Base-by-base conservation (phyloP, 331 rosid species). In the Quercus phellos region DNA sequence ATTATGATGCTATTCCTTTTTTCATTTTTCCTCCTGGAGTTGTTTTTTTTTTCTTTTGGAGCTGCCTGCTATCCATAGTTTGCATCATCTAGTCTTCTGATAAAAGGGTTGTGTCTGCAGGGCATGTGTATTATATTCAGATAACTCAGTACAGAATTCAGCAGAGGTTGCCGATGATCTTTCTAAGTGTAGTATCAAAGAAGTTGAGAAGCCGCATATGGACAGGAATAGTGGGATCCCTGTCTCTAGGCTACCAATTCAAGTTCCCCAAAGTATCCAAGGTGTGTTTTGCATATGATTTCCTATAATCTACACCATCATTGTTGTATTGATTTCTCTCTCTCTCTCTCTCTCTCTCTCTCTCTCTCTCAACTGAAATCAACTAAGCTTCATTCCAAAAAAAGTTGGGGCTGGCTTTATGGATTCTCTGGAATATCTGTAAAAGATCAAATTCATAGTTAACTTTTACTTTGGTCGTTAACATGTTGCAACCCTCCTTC, bases 101-200 rank as follows among this genome's bases (percentile, higher is more conserved):
- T 78, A 74, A 63, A 82, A 68, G 77, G 17, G 76, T 56, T 74
- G 78, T 82, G n/a, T 74, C 26, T 74, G 84, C 91, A 94, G 99
- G 83, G 77, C 91, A 64, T 90, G 99, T 55, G 94, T 95, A 53
- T 83, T 84, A 83, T 93, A 91, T 78, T 86, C 97, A 34, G 92
- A 95, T 68, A 85, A 88, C 81, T 64, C 87, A 3, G 68, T 77
- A 63, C 96, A 80, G 43, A 90, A 70, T 74, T 61, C 91, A 14
- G 84, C 96, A 0, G 94, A 88, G 80, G 93, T 95, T 64, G 74
- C 97, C 2, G 86, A 90, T 46, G 91, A 89, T 86, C 93, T 95
- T 79, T 90, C 99, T 26, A 95, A 85, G 84, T 95, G 98, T 77
- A 68, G 72, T 83, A 89, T 95, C 85, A 91, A 90, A 90, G 98